phyloP scores from a whole-genome alignment of 2,329 filamentous ascomycete species.

The Phialemoniopsis sp. region DNA sequence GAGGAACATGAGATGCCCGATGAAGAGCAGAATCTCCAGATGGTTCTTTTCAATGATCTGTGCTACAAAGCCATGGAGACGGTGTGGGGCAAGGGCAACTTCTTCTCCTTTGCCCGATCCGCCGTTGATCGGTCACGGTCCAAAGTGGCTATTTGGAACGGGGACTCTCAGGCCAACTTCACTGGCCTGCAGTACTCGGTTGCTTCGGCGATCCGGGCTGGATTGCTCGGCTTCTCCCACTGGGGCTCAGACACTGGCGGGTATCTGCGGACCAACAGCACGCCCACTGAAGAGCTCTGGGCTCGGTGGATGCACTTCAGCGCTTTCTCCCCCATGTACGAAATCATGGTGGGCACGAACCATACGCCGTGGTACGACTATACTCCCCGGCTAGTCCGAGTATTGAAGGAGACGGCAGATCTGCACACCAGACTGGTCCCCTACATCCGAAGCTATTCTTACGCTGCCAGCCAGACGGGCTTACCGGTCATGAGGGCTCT shows the following conservation, averaged over 20 bases:
- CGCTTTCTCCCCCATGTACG: conserved; percentile 26
- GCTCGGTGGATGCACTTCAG: conserved; percentile 18
- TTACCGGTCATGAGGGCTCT: conserved; percentile 26
- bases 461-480: conserved; percentile 19
- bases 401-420: conserved; percentile 23
- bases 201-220: conserved; percentile 23
- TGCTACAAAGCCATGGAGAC: conserved; percentile 24
- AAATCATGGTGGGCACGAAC: conserved; percentile 25
- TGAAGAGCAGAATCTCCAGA: conserved; percentile 27
- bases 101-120: conserved; percentile 26
- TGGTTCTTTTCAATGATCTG: conserved; percentile 21
- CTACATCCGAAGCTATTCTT: conserved; percentile 24
- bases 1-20: conserved; percentile 32
- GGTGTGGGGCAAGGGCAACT: conserved; percentile 20
- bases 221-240: conserved; percentile 22
- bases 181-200: conserved; percentile 23
- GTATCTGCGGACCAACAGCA: conserved; percentile 17
- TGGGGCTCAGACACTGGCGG: conserved; percentile 29
- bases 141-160: conserved; percentile 26
- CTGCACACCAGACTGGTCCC: conserved; percentile 23
- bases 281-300: conserved; percentile 24
- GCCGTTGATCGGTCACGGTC: conserved; percentile 24
- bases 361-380: conserved; percentile 30
- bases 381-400: conserved; percentile 16
- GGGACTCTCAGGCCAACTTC: conserved; percentile 25